Conservation (phyloP, 495 filamentous ascomycete species). For the Tuber indicum region DNA sequence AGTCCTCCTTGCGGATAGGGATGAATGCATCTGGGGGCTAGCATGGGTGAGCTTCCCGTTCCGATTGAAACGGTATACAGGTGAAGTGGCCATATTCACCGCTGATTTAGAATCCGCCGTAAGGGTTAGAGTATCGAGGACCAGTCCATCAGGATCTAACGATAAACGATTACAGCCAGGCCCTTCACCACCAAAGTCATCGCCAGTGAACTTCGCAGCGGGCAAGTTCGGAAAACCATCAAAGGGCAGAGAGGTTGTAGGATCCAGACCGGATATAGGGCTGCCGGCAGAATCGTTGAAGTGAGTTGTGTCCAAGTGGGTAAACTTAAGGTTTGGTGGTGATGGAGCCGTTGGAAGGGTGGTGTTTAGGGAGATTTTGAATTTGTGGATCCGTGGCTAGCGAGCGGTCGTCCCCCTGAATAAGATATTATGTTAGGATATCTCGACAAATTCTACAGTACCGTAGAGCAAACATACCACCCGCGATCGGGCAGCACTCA, state of each 20-base stretch:
- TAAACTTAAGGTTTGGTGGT: conserved; percentile 57
- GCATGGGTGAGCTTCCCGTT: conserved; percentile 58
- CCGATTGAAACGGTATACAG: conserved; percentile 54
- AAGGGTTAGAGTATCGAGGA: conserved; percentile 48
- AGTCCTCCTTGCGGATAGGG: conserved; percentile 55
- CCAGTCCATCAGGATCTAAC: conserved; percentile 65
- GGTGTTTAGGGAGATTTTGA: conserved; percentile 55
- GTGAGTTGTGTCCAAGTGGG: conserved; percentile 62
- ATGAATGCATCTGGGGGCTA: conserved; percentile 61
- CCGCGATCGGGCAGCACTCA: conserved; percentile 67
- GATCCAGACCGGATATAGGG: conserved; percentile 67
- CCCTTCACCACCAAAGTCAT: conserved; percentile 64
- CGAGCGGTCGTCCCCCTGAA: conserved; percentile 66
- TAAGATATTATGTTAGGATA: neutral
- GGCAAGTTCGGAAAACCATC: conserved; percentile 61
- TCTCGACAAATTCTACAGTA: neutral
- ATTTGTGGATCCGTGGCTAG: conserved; percentile 67
- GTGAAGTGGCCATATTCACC: conserved; percentile 78
- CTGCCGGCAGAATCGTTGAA: conserved; percentile 61
- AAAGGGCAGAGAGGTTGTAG: conserved; percentile 53
- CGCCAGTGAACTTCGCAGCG: conserved; percentile 58
- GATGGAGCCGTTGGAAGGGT: conserved; percentile 55
- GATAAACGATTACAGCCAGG: conserved; percentile 57
- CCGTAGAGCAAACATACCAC: conserved; percentile 48
- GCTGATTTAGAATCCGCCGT: conserved; percentile 66